These are phyloP conservation scores for Agroathelia rolfsii DNA, from an alignment of 1,284 basidiomycete genomes.

Conservation along the genomic window DNA sequence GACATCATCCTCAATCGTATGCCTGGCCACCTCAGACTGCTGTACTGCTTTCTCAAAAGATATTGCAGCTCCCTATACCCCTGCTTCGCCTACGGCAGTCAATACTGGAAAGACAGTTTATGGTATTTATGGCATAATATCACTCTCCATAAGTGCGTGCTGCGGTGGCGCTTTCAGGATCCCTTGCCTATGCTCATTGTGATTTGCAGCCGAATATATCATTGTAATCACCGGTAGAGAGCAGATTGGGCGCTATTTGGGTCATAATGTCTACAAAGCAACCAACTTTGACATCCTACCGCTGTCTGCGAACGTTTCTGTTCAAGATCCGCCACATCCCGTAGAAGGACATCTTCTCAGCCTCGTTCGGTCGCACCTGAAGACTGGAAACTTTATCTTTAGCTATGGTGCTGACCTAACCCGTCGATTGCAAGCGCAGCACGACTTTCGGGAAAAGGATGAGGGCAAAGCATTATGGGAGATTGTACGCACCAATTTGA, in stretches of 20 bases:
- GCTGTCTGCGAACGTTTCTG: conserved; percentile 59
- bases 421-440: conserved; percentile 80
- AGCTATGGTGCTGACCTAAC: conserved; percentile 91
- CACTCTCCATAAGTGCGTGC: conserved; percentile 73
- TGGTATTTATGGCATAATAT: conserved; percentile 82
- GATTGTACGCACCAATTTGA: conserved; percentile 34
- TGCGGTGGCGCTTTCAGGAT: neutral
- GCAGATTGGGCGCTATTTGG: conserved; percentile 71
- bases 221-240: conserved; percentile 84
- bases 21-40: conserved; percentile 16
- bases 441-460: conserved; percentile 40
- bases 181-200: conserved; percentile 7
- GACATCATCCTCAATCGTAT: conserved; percentile 63
- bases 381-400: conserved; percentile 77
- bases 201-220: conserved; percentile 78
- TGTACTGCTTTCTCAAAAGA: conserved; percentile 7
- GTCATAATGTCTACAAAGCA: conserved; percentile 81
- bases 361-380: conserved; percentile 81
- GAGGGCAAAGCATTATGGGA: conserved; percentile 61
- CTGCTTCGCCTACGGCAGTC: conserved; percentile 41
- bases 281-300: conserved; percentile 91
- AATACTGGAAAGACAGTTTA: conserved; percentile 59
- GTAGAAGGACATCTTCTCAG: conserved; percentile 84
- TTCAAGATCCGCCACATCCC: conserved; percentile 63
- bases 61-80: conserved; percentile 41